These are phyloP conservation scores for Penicillium janthinellum DNA, from an alignment of 2,329 filamentous ascomycete species.

Conservation along the genomic window DNA sequence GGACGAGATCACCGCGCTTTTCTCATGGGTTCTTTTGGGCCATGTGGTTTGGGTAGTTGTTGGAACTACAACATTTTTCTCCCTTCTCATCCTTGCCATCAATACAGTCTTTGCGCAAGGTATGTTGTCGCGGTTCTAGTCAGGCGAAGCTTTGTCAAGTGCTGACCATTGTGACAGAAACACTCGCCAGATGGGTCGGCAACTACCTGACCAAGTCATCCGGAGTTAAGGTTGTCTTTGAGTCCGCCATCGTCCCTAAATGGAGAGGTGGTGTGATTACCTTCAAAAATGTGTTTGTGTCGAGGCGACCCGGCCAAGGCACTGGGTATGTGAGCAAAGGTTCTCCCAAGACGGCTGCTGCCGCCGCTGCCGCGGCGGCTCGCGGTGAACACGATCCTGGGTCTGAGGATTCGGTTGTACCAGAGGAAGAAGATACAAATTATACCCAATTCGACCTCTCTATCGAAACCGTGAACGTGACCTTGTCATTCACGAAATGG, in stretches of 20 bases:
- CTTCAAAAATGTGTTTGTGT: conserved; percentile 96
- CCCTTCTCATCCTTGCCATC: conserved; percentile 82
- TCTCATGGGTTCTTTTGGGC: conserved; percentile 91
- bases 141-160: neutral
- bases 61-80: conserved; percentile 96
- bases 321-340: conserved; percentile 88
- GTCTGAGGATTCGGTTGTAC: conserved; percentile 40
- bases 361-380: conserved; percentile 75
- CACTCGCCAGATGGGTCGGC: conserved; percentile 86
- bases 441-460: conserved; percentile 98
- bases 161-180: conserved; percentile 61
- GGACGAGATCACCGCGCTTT: conserved; percentile 93
- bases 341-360: conserved; percentile 79
- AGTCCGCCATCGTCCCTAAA: conserved; percentile 94
- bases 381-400: conserved; percentile 41
- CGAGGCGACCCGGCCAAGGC: conserved; percentile 79
- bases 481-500: conserved; percentile 97
- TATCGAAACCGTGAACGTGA: conserved; percentile 93
- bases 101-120: conserved; percentile 97
- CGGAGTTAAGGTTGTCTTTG: conserved; percentile 91
- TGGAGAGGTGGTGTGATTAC: conserved; percentile 96
- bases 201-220: conserved; percentile 95
- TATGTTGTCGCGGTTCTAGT: conserved; percentile 46
- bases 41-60: conserved; percentile 96
- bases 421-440: conserved; percentile 80